Evolutionary conservation across 1,284 basidiomycete species (phyloP).

Genomic region (Tetrapyrgos nigripes): DNA sequence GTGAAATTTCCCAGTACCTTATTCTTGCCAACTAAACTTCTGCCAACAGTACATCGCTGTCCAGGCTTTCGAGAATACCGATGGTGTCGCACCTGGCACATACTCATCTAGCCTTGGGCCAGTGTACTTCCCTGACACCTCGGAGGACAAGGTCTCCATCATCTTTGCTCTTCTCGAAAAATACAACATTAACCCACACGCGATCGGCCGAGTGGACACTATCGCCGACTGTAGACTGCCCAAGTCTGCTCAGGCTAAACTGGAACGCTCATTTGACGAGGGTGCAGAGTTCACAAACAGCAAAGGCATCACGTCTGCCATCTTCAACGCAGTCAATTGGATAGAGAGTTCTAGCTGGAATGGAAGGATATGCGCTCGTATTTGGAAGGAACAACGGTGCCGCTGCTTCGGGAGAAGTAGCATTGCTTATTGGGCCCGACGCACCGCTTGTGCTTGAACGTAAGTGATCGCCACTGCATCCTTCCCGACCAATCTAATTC

Average conservation of each 20-base stretch:
- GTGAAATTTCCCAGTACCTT: constrained; percentile 27
- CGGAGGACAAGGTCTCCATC: constrained; percentile 90
- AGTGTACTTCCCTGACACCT: constrained; percentile 84
- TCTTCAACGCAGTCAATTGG: constrained; percentile 99
- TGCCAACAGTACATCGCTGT: too few species aligned
- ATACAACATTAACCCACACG: constrained; percentile 94
- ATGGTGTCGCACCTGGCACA: constrained; percentile 39
- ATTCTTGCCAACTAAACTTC: not conserved
- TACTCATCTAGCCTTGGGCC: constrained; percentile 85
- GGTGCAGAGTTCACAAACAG: constrained; percentile 90
- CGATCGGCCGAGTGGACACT: constrained; percentile 96
- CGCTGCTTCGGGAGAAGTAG: constrained; percentile 95
- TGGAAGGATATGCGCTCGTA: constrained; percentile 95
- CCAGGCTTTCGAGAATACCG: too few species aligned
- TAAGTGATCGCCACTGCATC: constrained; percentile 52
- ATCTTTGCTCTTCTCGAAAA: constrained; percentile 89
- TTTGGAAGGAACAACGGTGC: constrained; percentile 97
- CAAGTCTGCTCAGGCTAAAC: constrained; percentile 96
- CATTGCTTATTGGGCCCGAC: constrained; percentile 96
- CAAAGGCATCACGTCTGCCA: constrained; percentile 97
- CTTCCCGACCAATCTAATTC: constrained; percentile 9
- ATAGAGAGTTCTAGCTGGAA: constrained; percentile 96
- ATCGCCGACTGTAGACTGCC: constrained; percentile 99
- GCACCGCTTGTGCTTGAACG: constrained; percentile 95
- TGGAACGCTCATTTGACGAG: constrained; percentile 98